Evolutionary conservation across 225 moss, liverwort and hornwort species (phyloP).

Genomic region (Marchantia paleacea): DNA sequence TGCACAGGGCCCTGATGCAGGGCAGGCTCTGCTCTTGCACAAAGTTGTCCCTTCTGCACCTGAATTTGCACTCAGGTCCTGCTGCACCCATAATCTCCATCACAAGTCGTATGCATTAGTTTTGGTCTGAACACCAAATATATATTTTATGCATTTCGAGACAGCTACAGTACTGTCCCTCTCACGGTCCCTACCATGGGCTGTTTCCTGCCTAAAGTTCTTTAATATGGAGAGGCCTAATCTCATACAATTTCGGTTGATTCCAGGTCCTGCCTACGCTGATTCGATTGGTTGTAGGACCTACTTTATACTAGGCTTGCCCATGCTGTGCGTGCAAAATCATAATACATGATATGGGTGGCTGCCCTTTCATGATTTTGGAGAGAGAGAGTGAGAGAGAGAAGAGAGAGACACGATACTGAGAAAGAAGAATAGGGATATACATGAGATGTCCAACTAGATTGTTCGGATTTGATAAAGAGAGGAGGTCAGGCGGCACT

Average conservation of each 20-base stretch:
- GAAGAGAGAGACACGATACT: neutral
- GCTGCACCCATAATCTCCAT: neutral
- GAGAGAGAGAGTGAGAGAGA: neutral
- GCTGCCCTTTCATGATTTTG: conserved; percentile 6
- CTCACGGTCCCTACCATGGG: conserved; percentile 4
- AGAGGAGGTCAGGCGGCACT: neutral
- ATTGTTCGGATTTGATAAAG: conserved; percentile 7
- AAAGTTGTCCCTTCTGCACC: neutral
- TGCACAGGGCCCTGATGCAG: neutral
- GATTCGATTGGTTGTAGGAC: neutral
- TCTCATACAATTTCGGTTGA: neutral
- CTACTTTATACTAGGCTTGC: conserved; percentile 1
- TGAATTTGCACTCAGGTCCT: neutral
- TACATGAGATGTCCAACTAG: conserved; percentile 7
- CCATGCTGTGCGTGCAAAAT: neutral
- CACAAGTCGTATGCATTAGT: neutral
- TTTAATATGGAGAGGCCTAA: neutral
- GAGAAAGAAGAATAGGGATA: neutral
- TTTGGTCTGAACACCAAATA: neutral
- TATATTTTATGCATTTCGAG: neutral
- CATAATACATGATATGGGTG: neutral
- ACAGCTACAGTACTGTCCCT: neutral
- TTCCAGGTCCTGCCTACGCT: neutral
- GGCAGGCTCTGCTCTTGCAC: neutral
- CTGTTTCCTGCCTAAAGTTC: neutral